phyloP scores from a whole-genome alignment of 805 yeast genomes.

The Zygosaccharomyces bisporus region DNA sequence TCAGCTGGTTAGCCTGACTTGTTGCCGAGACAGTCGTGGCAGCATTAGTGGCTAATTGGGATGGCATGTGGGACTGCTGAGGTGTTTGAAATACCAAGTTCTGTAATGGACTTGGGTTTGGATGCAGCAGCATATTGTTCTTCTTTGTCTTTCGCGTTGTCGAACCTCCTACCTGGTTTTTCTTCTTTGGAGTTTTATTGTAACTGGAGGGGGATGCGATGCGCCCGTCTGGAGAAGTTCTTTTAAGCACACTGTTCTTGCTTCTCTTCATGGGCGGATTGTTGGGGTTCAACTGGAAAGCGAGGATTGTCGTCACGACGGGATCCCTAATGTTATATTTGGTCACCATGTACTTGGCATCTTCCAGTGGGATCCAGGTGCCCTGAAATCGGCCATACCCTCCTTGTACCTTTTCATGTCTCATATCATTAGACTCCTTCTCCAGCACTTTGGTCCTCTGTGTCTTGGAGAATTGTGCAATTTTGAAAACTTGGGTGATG shows the following conservation, averaged over 20 bases:
- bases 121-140: constrained; percentile 14
- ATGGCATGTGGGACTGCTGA: constrained; percentile 22
- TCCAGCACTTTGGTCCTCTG: constrained; percentile 74
- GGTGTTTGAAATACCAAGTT: constrained; percentile 35
- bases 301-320: constrained; percentile 48
- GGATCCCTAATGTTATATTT: constrained; percentile 49
- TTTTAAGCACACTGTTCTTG: constrained; percentile 35
- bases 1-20: constrained; percentile 6
- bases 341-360: constrained; percentile 56
- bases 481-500: constrained; percentile 76
- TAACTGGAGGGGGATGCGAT: constrained; percentile 36
- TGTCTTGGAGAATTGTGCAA: constrained; percentile 75
- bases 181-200: constrained; percentile 34
- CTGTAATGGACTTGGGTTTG: constrained; percentile 35
- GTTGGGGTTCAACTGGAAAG: constrained; percentile 48
- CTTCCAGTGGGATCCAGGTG: constrained; percentile 74
- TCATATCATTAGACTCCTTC: constrained; percentile 64
- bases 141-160: constrained; percentile 17
- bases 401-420: constrained; percentile 79
- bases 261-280: constrained; percentile 43
- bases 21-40: constrained; percentile 18
- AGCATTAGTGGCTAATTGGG: constrained; percentile 9
- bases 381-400: constrained; percentile 86
- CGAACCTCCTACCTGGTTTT: constrained; percentile 8
- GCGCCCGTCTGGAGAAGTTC: constrained; percentile 31